Percentiles rank a stretch among this genome's conserved stretches.
Evolutionary conservation across 2,329 filamentous ascomycete genomes (phyloP).

Genomic region (Lizonia empirigonia): DNA sequence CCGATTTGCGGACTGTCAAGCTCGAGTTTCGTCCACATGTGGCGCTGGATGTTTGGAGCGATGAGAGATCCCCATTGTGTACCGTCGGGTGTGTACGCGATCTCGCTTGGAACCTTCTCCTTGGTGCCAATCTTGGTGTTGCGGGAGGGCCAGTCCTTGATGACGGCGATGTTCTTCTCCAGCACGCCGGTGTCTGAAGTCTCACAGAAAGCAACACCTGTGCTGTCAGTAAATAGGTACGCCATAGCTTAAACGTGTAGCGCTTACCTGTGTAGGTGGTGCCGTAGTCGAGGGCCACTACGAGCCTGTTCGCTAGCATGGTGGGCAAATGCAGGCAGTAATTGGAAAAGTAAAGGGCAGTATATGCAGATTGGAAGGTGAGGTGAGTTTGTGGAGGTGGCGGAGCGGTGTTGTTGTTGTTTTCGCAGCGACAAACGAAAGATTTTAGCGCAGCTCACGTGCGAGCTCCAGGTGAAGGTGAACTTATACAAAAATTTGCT

Average conservation of each 20-base stretch:
- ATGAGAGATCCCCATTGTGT: constrained; percentile 26
- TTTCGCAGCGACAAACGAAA: no score
- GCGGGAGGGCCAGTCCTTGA: constrained; percentile 35
- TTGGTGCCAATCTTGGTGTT: constrained; percentile 33
- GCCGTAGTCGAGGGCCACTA: constrained; percentile 29
- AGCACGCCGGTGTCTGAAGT: constrained; percentile 14
- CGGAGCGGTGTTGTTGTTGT: background rate
- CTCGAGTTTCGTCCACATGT: constrained; percentile 44
- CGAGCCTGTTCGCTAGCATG: constrained; percentile 5
- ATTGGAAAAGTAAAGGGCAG: no score
- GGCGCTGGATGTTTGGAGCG: constrained; percentile 24
- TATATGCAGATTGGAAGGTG: no score
- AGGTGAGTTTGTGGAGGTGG: no score
- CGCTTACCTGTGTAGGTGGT: constrained; percentile 29
- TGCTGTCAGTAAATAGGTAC: background rate
- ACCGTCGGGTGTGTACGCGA: constrained; percentile 22
- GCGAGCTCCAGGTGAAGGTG: no score
- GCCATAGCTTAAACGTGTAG: background rate
- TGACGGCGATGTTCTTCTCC: constrained; percentile 25
- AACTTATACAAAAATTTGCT: background rate
- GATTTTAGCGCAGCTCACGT: no score
- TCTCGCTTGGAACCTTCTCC: constrained; percentile 38
- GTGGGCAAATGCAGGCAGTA: no score
- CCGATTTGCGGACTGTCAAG: constrained; percentile 25
- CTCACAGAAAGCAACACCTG: constrained; percentile 43